Conservation (phyloP, 495 filamentous ascomycete species). For the Podospora conica region DNA sequence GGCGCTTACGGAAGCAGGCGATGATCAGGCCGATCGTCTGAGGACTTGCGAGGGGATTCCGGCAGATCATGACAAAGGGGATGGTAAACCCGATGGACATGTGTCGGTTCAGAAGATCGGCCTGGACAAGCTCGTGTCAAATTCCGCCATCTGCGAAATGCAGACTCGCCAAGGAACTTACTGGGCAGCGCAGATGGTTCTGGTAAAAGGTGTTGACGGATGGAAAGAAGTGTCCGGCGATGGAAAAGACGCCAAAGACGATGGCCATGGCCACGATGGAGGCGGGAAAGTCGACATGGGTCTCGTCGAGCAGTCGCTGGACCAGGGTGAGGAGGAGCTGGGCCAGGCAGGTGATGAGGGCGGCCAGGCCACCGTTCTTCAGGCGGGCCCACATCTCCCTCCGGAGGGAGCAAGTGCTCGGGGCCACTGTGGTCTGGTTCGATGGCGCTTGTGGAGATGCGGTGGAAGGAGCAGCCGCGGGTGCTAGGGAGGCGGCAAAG, state of each 20-base stretch:
- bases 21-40: constrained; percentile 32
- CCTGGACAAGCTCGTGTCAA: constrained; percentile 10
- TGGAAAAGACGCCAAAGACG: constrained; percentile 16
- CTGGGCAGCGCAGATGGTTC: constrained; percentile 30
- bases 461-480: not conserved
- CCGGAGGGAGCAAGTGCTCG: not conserved
- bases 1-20: constrained; percentile 33
- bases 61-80: constrained; percentile 41
- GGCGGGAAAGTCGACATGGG: constrained; percentile 23
- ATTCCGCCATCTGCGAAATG: not conserved
- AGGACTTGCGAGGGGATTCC: constrained; percentile 27
- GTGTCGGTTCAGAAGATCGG: constrained; percentile 41
- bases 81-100: constrained; percentile 46
- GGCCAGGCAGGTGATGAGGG: constrained; percentile 16
- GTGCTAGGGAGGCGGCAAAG: not conserved
- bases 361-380: constrained; percentile 16
- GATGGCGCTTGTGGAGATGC: not conserved
- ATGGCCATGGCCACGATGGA: constrained; percentile 29
- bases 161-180: constrained; percentile 11
- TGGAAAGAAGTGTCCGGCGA: constrained; percentile 7
- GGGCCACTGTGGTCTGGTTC: not conserved
- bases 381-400: not conserved
- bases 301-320: constrained; percentile 14
- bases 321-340: constrained; percentile 27
- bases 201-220: constrained; percentile 28